Conservation (phyloP, 192 early-diverging fungal species). For the Backusella tarrabulga region DNA sequence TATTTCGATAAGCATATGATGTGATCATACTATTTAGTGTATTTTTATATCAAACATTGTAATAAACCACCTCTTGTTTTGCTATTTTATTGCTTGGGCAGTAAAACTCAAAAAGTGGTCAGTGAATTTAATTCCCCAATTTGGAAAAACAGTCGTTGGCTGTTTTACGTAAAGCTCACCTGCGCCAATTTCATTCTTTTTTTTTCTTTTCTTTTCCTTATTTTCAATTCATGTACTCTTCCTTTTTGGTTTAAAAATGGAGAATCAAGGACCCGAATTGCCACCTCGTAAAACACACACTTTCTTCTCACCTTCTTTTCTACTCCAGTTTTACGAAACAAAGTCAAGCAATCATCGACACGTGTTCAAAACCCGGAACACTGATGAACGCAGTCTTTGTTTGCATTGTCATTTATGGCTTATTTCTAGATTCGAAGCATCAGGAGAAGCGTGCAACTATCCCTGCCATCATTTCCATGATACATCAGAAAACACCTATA, state of each 20-base stretch:
- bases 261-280: background rate
- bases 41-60: too few relatives aligned
- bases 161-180: background rate
- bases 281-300: constrained; percentile 1
- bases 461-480: constrained; percentile 29
- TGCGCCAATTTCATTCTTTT: background rate
- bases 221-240: background rate
- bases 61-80: background rate
- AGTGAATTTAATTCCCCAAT: background rate
- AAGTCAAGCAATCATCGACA: background rate
- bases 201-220: background rate
- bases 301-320: background rate
- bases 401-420: constrained; percentile 11
- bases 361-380: background rate
- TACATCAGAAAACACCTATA: background rate
- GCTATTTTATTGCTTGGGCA: background rate
- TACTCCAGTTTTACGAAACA: constrained; percentile 7
- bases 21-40: too few relatives aligned
- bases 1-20: too few relatives aligned
- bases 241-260: background rate
- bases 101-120: background rate
- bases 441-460: background rate
- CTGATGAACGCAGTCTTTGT: background rate
- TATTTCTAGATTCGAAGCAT: background rate
- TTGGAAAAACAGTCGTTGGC: background rate